phyloP scores from a whole-genome alignment of 2,329 filamentous ascomycete genomes.

The Colletotrichum sojae region DNA sequence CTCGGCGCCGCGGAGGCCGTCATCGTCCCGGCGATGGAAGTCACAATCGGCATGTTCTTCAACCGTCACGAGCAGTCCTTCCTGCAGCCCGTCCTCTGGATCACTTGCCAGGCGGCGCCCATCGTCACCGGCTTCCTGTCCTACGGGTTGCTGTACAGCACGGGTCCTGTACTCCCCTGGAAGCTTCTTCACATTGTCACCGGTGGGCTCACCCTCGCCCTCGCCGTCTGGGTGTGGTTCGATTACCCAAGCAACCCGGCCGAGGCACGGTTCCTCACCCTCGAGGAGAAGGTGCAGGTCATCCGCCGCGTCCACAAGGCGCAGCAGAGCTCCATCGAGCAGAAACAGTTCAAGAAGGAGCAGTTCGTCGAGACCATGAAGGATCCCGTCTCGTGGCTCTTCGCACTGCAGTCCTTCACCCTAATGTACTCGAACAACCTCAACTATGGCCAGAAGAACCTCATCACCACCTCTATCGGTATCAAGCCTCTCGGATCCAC shows the following conservation, averaged over 20 bases:
- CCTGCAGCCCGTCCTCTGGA: conserved; percentile 53
- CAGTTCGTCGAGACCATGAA: conserved; percentile 48
- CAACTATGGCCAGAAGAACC: conserved; percentile 55
- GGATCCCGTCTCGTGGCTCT: conserved; percentile 51
- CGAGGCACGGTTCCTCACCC: conserved; percentile 44
- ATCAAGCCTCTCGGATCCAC: conserved; percentile 55
- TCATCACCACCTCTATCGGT: conserved; percentile 53
- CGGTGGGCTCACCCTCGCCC: conserved; percentile 51
- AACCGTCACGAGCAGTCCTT: conserved; percentile 51
- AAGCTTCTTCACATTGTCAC: conserved; percentile 57
- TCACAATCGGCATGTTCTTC: conserved; percentile 58
- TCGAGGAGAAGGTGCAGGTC: conserved; percentile 39
- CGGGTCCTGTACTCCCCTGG: conserved; percentile 52
- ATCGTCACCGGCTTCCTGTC: conserved; percentile 56
- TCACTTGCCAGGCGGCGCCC: conserved; percentile 50
- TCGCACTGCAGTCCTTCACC: conserved; percentile 49
- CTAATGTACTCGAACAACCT: conserved; percentile 56
- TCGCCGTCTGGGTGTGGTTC: conserved; percentile 53
- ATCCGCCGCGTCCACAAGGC: conserved; percentile 50
- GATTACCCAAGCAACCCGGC: conserved; percentile 45
- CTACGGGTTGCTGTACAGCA: conserved; percentile 56
- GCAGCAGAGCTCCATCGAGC: conserved; percentile 54
- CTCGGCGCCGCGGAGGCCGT: conserved; percentile 53
- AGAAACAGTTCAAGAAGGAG: conserved; percentile 52
- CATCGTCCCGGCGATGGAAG: conserved; percentile 57